Evolutionary conservation across 768 basidiomycete genomes (phyloP).

Genomic region (Russula ochroleuca): DNA sequence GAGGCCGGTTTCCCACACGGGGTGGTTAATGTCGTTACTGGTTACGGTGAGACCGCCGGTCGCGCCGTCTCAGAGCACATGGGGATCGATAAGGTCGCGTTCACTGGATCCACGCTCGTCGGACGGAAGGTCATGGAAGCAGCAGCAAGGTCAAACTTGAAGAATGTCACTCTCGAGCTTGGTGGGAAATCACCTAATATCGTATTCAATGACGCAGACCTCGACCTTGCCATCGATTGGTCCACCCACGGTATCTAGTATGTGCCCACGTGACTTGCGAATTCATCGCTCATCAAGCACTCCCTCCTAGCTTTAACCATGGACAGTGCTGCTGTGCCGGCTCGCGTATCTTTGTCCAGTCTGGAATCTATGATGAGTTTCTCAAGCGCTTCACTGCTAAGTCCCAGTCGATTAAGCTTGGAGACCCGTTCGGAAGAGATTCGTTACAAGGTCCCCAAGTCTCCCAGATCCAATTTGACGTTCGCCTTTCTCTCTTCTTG

Average conservation of each 20-base stretch:
- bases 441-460: constrained; percentile 77
- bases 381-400: constrained; percentile 52
- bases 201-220: constrained; percentile 58
- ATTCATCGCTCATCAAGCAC: neutral
- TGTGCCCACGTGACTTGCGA: constrained; percentile 23
- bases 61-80: constrained; percentile 53
- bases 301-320: constrained; percentile 51
- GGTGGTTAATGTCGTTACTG: constrained; percentile 56
- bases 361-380: constrained; percentile 75
- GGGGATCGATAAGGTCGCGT: constrained; percentile 62
- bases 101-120: constrained; percentile 65
- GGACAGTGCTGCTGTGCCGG: constrained; percentile 81
- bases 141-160: constrained; percentile 57
- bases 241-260: constrained; percentile 56
- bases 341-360: constrained; percentile 79
- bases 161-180: constrained; percentile 66
- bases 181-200: constrained; percentile 67
- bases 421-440: constrained; percentile 60
- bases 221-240: constrained; percentile 58
- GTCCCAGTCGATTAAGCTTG: constrained; percentile 54
- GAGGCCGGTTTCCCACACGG: constrained; percentile 63
- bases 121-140: constrained; percentile 63
- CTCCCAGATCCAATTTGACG: constrained; percentile 68
- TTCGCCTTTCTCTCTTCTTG: constrained; percentile 35
- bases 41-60: constrained; percentile 53